Evolutionary conservation across 345 rosid species (phyloP), one percentile per base, ranked within the genome.

Genomic region (Gossypium stocksii): DNA sequence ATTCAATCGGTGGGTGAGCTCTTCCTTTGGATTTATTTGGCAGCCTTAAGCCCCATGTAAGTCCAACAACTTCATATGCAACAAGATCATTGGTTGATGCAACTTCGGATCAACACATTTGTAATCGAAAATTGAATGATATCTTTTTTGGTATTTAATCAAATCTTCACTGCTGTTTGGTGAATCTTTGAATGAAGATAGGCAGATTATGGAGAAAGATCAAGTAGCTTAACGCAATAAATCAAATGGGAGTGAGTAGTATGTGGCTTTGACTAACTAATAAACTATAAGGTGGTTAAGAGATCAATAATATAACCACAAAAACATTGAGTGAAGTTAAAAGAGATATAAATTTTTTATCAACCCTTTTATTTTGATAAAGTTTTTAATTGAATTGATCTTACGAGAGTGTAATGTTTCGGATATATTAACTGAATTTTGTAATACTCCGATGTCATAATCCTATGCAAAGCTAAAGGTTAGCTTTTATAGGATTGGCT

Each of bases 1-100:
- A 81, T 83, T 83, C 82, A 84, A 72, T 66, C 61, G 54, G 85
- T 79, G 82, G 85, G 82, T 77, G 86, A 82, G 17, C 1, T 60
- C 5, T 27, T 72, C 8, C 38, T 2, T 78, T 85, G 86, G 78
- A 81, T 74, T 75, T 77, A 43, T 72, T 59, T 49, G 45, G 23
- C 9, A 20, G 65, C 56, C 54, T 16, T 53, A 4, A 9, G 45
- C 75, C 75, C 48, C 79, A 77, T 63, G 66, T 20, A 46, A 63
- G 9, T 72, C 86, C 86, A 57, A 73, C n/a, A 59, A 25, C 53
- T 58, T 67, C 34, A 23, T 51, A 58, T 65, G 14, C 62, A 66
- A 29, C 22, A n/a, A 54, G 34, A 9, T 56, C 16, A 70, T 62
- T 81, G 69, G 70, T 74, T 77, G 76, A 76, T 61, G 79, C 61